Evolutionary conservation across 2,329 filamentous ascomycete species (phyloP).

Genomic region (Fusarium armeniacum): DNA sequence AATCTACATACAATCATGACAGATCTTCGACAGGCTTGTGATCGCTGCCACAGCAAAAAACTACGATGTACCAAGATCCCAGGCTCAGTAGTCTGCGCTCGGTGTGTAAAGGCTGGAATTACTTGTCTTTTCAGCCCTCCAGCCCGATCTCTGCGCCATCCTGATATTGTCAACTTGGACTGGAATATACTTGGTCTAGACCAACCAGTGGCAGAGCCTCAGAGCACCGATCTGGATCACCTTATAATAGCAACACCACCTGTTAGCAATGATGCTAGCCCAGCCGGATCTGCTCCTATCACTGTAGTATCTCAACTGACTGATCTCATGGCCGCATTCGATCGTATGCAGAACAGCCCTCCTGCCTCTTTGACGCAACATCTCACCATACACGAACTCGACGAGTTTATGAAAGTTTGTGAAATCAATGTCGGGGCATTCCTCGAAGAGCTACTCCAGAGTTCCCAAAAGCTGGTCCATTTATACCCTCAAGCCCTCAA

Average conservation of each 20-base stretch:
- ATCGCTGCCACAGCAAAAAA: slow-evolving; percentile 64
- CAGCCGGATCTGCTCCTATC: not conserved
- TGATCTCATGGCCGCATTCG: slow-evolving; percentile 43
- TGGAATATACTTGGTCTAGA: slow-evolving; percentile 42
- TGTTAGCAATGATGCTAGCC: slow-evolving; percentile 13
- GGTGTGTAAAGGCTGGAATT: slow-evolving; percentile 59
- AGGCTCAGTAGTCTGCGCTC: slow-evolving; percentile 55
- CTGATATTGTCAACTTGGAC: slow-evolving; percentile 34
- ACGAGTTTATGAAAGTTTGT: slow-evolving; percentile 44
- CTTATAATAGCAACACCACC: slow-evolving; percentile 22
- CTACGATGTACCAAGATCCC: slow-evolving; percentile 60
- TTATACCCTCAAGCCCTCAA: slow-evolving; percentile 54
- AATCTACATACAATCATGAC: slow-evolving; percentile 25
- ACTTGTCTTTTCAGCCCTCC: slow-evolving; percentile 61
- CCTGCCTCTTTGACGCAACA: slow-evolving; percentile 31
- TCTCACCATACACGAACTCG: slow-evolving; percentile 46
- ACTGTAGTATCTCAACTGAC: slow-evolving; percentile 37
- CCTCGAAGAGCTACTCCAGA: slow-evolving; percentile 55
- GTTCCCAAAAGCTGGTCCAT: slow-evolving; percentile 54
- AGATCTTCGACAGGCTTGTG: slow-evolving; percentile 56
- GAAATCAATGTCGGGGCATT: slow-evolving; percentile 47
- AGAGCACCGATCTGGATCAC: not conserved
- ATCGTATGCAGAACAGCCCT: slow-evolving; percentile 39
- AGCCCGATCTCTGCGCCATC: slow-evolving; percentile 42
- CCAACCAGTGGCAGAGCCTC: slow-evolving; percentile 7